Evolutionary conservation across 345 rosid genomes (phyloP), one percentile per base, ranked within the genome.

Genomic region (Populus simonii): DNA sequence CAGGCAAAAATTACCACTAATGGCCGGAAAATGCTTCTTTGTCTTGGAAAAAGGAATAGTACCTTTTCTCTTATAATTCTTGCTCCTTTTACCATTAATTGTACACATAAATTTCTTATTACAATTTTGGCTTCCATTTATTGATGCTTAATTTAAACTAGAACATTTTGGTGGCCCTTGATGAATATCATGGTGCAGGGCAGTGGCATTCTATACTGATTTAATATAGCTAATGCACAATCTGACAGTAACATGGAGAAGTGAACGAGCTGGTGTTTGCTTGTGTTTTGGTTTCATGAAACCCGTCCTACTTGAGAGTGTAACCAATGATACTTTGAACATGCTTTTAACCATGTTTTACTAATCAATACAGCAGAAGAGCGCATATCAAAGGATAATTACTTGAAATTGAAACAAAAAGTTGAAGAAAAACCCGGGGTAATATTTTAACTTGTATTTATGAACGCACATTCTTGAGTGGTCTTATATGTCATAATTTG

Each of bases 401-500:
- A 82, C 81, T 70, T 85, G 79, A 87, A 88, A 83, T 84, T 88
- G 33, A 84, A 84, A 84, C 68, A 86, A 39, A 92, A 86, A 71
- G 87, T 79, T 17, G 86, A 86, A 78, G 97, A 92, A 80, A 93
- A 92, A 82, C 92, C 94, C 55, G 91, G 91, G 97, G 98, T 92
- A 71, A 18, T 66, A 59, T 11, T 31, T 66, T 36, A 35, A 66
- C 49, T 53, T 65, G 18, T 67, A 27, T 70, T 38, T 33, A 22
- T 63, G 31, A 39, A 25, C 27, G 41, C 47, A 27, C 36, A 31
- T 18, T 35, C 61, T 61, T 70, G 12, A 12, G 2, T 53, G 27
- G 22, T 59, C n/a, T 12, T 11, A 15, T 62, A 16, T 59, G 29
- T 70, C 62, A 33, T 36, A 41, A 35, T 2, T 22, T 10, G 27